A percentile compares a stretch with the other conserved stretches of the same genome.
These are phyloP conservation scores for Isoetes taiwanensis DNA, from an alignment of 75 land plant species.

Conservation along the genomic window DNA sequence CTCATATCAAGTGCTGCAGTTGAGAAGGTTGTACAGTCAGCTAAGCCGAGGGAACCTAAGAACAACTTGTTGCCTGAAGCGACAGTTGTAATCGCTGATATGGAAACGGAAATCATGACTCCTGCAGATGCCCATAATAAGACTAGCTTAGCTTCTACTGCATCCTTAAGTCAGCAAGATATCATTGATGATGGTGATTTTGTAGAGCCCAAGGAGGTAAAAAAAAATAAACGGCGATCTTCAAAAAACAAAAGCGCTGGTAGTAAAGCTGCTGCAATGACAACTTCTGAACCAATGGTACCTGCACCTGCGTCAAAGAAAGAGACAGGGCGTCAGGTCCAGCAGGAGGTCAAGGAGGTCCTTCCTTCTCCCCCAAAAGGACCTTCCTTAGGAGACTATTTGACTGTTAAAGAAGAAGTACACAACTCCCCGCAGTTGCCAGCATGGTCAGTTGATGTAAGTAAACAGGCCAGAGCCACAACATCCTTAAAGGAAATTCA, in stretches of 20 bases:
- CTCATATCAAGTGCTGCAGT: no score
- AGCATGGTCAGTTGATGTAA: constrained; percentile 74
- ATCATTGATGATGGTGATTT: constrained; percentile 44
- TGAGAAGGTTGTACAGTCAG: constrained; percentile 13
- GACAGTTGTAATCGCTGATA: background rate
- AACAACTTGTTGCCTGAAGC: background rate
- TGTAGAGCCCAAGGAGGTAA: constrained; percentile 87
- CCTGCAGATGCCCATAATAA: no score
- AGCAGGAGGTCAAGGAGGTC: constrained; percentile 39
- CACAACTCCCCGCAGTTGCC: constrained; percentile 25
- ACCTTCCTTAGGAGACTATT: constrained; percentile 83
- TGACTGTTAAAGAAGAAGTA: constrained; percentile 52
- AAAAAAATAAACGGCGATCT: constrained; percentile 69
- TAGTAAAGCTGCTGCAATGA: background rate
- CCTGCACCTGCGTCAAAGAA: constrained; percentile 8
- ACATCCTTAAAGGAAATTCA: constrained; percentile 75
- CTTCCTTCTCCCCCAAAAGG: constrained; percentile 68
- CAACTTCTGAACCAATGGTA: background rate
- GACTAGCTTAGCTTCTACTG: constrained; percentile 10
- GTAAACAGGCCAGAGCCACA: constrained; percentile 35
- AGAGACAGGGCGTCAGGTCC: background rate
- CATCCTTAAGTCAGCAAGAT: no score
- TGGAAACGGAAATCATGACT: no score
- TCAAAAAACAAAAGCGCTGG: constrained; percentile 44
- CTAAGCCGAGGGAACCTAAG: background rate